Evolutionary conservation across 345 rosid species (phyloP), one percentile per base, ranked within the genome.

Genomic region (Camelina laxa): DNA sequence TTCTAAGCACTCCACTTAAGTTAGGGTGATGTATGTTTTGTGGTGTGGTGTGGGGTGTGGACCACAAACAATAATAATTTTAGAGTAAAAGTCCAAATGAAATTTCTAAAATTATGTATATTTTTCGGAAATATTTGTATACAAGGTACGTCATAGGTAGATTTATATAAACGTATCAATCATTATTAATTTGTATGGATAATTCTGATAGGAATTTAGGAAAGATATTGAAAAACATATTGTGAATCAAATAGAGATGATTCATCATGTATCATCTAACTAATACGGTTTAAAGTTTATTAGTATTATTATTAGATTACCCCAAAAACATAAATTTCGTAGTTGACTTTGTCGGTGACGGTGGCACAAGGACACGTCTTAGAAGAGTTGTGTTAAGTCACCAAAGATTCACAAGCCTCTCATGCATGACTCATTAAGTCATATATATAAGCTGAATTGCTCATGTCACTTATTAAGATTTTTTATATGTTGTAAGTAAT

Each of bases 371-470:
- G 9, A 59, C 73, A 67, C 67, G 67, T 66, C 39, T 58, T n/a
- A 24, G 20, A 22, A 1, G 13, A 47, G 58, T 14, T 74, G 66
- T 74, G 16, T 66, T 48, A 6, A 12, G n/a, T 66, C 67, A 65
- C 30, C 21, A 74, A 74, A 67, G 42, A 49, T 67, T 67, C 73
- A 75, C 79, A 75, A 59, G 61, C 47, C 17, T 59, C 55, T 17
- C 1, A 33, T 33, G 36, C 68, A 67, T 49, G 73, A 51, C 56
- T 75, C 56, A 19, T 21, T 11, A 41, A 17, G 45, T 41, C 6
- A 44, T 47, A n/a, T 27, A 44, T 47, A n/a, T 27, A 3, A 27
- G 17, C 11, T 65, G 27, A 45, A 33, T 65, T 33, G 31, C 49
- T 65, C 65, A 74, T 48, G 24, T 65, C 72, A 74, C 60, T 3